Evolutionary conservation across 108 stramenopile genomes (phyloP), one percentile per base, ranked within the genome.

Genomic region (Nannochloropsis gaditana): DNA sequence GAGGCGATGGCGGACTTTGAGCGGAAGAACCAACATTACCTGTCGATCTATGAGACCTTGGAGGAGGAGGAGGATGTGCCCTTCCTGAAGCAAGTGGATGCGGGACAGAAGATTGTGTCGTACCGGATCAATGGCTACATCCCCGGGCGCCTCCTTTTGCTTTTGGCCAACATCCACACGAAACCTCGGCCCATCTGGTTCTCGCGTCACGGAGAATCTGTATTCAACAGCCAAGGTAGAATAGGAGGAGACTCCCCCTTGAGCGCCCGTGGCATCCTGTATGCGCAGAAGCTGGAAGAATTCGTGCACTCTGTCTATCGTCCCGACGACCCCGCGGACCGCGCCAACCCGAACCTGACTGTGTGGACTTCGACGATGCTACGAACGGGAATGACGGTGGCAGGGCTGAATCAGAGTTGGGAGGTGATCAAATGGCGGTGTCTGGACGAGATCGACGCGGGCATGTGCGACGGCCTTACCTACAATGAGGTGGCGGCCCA

Each of bases 291-390:
- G 80, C 85, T 89, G 82, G 73, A 44, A 15, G 88, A 85, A 44
- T 89, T 86, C 85, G 83, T 89, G 85, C 83, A 84, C 2, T 42
- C 31, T 1, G 44, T 82, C 5, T 89, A 89, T 6, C 59, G n/a
- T 15, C 59, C 59, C 15, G 59, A 8, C n/a, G 59, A 73, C n/a
- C 59, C 59, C 19, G 15, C 59, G 59, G 59, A 73, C 6, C 4
- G 42, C 31, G 44, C 43, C 82, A 21, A 15, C 81, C 81, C 43
- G 88, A 85, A 42, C 42, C 50, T 89, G 88, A 82, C 83, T n/a
- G 88, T 89, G 43, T 89, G 88, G 88, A 89, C 88, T 0, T 85
- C 85, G 21, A 89, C 88, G 10, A 85, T 89, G 88, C 43, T 85
- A 3, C 73, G 88, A 44, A 89, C 88, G 44, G 88, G 88, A 42